A percentile compares a stretch with the other conserved stretches of the same genome.
Conservation (phyloP, 2,329 filamentous ascomycete species). For the Escovopsis sp. region DNA sequence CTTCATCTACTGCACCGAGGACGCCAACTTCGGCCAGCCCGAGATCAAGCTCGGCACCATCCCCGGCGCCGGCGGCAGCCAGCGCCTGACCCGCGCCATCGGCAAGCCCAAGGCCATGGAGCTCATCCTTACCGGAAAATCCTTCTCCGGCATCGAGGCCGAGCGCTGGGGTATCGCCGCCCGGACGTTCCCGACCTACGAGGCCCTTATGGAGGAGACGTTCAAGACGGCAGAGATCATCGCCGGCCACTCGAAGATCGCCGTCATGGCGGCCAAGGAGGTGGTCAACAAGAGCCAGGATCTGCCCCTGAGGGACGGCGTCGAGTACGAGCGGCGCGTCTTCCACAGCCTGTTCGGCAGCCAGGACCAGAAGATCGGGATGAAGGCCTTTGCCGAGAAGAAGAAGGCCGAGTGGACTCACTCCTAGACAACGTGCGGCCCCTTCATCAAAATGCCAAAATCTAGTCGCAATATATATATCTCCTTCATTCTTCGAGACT, state of each 20-base stretch:
- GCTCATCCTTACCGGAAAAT: conserved; percentile 72
- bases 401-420: conserved; percentile 83
- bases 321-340: conserved; percentile 85
- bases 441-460: background rate
- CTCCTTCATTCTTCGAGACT: background rate
- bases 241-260: conserved; percentile 73
- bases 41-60: conserved; percentile 93
- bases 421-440: conserved; percentile 35
- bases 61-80: conserved; percentile 81
- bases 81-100: conserved; percentile 69
- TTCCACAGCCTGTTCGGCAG: conserved; percentile 92
- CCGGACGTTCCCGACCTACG: conserved; percentile 62
- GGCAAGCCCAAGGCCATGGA: conserved; percentile 87
- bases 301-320: conserved; percentile 68
- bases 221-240: conserved; percentile 79
- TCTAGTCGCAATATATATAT: background rate
- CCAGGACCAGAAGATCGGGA: conserved; percentile 91
- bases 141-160: conserved; percentile 71
- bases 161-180: conserved; percentile 85
- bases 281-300: conserved; percentile 99
- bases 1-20: conserved; percentile 76
- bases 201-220: conserved; percentile 68
- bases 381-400: conserved; percentile 94
- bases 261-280: conserved; percentile 83
- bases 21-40: conserved; percentile 86